phyloP scores from a whole-genome alignment of 495 filamentous ascomycete species.

The Aspergillus indologenus region DNA sequence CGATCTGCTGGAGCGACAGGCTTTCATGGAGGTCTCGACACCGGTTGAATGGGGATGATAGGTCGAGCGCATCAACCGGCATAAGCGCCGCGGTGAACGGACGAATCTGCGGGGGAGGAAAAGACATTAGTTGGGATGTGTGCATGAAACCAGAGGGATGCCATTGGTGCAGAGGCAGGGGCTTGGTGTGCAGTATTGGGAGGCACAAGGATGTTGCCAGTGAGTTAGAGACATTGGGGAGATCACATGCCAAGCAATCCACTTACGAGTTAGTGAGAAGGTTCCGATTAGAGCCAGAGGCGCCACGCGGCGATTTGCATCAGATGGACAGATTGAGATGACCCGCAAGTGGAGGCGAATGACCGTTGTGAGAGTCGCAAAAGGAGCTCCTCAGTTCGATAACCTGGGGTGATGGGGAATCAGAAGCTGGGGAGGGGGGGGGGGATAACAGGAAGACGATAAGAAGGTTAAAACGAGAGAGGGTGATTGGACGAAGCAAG shows the following conservation, averaged over 20 bases:
- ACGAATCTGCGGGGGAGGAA: constrained; percentile 3
- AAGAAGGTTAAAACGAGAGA: background rate
- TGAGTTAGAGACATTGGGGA: background rate
- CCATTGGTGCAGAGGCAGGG: constrained; percentile 2
- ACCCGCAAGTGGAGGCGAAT: constrained; percentile 24
- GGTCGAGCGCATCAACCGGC: background rate
- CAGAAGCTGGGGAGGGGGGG: too few species aligned
- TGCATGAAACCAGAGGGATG: background rate
- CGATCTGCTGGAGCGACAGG: constrained; percentile 4
- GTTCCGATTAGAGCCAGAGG: background rate
- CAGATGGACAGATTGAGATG: constrained; percentile 3
- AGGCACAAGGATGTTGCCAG: background rate
- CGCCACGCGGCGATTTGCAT: constrained; percentile 2
- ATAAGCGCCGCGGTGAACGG: background rate
- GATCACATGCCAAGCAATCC: constrained; percentile 3
- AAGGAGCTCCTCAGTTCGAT: background rate
- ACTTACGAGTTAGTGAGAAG: background rate
- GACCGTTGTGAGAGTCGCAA: constrained; percentile 10
- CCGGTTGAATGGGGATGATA: constrained; percentile 5
- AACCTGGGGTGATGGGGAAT: background rate
- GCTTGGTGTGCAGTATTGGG: background rate
- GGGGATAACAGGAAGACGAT: background rate
- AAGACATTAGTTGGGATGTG: constrained; percentile 1
- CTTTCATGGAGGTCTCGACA: background rate
- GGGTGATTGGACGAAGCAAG: background rate